Conservation (phyloP, 2,329 filamentous ascomycete species). For the Beauveria asiatica region DNA sequence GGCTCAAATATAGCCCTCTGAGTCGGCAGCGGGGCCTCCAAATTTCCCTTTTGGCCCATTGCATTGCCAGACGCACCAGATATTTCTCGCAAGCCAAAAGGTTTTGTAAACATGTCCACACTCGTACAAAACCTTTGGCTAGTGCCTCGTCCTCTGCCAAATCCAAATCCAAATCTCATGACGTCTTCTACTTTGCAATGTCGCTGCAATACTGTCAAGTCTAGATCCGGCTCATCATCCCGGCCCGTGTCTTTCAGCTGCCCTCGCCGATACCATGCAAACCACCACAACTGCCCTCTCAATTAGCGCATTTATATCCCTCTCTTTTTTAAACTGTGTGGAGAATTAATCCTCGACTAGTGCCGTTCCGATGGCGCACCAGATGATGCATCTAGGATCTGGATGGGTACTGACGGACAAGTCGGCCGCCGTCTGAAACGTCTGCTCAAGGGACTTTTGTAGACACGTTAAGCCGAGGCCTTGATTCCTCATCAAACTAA, state of each 20-base stretch:
- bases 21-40: constrained; percentile 12
- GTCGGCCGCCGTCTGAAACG: constrained; percentile 32
- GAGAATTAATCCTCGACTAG: constrained; percentile 37
- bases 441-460: constrained; percentile 29
- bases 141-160: constrained; percentile 35
- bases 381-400: constrained; percentile 42
- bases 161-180: too few relatives aligned
- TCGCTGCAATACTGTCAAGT: constrained; percentile 25
- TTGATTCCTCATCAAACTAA: constrained; percentile 43
- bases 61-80: constrained; percentile 32
- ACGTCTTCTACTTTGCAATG: constrained; percentile 23
- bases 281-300: constrained; percentile 32
- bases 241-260: constrained; percentile 17
- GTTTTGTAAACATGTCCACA: constrained; percentile 36
- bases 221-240: constrained; percentile 25
- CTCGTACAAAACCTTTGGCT: too few relatives aligned
- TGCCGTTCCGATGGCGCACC: constrained; percentile 38
- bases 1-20: constrained; percentile 32
- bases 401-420: constrained; percentile 34
- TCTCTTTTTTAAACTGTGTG: constrained; percentile 33
- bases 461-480: constrained; percentile 38
- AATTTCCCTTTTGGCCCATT: constrained; percentile 24
- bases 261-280: constrained; percentile 14
- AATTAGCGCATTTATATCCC: constrained; percentile 33
- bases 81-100: constrained; percentile 37